Percentiles rank a stretch among this genome's conserved stretches.
phyloP scores from a whole-genome alignment of 139 green algal genomes.

The Prasinococcaceae sp. region DNA sequence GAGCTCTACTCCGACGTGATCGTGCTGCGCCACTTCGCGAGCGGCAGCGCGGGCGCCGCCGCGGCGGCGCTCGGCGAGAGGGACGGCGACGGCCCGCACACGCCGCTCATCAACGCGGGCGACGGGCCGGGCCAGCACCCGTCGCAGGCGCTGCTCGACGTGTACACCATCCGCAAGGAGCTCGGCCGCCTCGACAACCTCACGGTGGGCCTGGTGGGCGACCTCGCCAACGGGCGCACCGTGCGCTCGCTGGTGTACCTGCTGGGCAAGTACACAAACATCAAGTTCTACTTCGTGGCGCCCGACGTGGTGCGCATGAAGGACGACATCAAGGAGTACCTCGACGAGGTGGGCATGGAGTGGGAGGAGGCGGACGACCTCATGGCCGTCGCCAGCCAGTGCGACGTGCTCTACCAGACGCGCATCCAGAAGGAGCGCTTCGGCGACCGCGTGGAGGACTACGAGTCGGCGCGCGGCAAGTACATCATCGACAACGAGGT shows the following conservation, averaged over 20 bases:
- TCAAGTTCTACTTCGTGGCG: slow-evolving; percentile 93
- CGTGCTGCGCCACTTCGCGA: slow-evolving; percentile 85
- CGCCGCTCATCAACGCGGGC: slow-evolving; percentile 92
- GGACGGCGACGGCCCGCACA: too few relatives aligned
- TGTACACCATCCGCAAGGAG: slow-evolving; percentile 95
- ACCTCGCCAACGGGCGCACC: slow-evolving; percentile 91
- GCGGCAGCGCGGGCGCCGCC: slow-evolving; percentile 60
- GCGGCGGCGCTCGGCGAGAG: slow-evolving; percentile 52
- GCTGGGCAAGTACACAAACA: slow-evolving; percentile 68
- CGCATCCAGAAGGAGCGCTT: slow-evolving; percentile 98
- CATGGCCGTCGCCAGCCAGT: slow-evolving; percentile 37
- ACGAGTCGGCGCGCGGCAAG: slow-evolving; percentile 28
- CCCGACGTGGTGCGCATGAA: slow-evolving; percentile 88
- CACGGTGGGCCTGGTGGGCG: slow-evolving; percentile 84
- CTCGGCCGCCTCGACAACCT: slow-evolving; percentile 73
- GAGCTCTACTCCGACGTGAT: slow-evolving; percentile 91
- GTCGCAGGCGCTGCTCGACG: slow-evolving; percentile 88
- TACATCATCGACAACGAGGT: slow-evolving; percentile 83
- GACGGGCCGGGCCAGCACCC: slow-evolving; percentile 97
- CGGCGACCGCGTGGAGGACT: slow-evolving; percentile 29
- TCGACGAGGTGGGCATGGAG: slow-evolving; percentile 43
- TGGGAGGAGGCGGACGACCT: slow-evolving; percentile 78
- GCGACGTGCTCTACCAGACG: slow-evolving; percentile 96
- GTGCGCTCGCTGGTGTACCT: slow-evolving; percentile 72
- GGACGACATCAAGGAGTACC: slow-evolving; percentile 85